Base-by-base conservation (phyloP, 441 rosid genomes). In the Erodium moschatum region DNA sequence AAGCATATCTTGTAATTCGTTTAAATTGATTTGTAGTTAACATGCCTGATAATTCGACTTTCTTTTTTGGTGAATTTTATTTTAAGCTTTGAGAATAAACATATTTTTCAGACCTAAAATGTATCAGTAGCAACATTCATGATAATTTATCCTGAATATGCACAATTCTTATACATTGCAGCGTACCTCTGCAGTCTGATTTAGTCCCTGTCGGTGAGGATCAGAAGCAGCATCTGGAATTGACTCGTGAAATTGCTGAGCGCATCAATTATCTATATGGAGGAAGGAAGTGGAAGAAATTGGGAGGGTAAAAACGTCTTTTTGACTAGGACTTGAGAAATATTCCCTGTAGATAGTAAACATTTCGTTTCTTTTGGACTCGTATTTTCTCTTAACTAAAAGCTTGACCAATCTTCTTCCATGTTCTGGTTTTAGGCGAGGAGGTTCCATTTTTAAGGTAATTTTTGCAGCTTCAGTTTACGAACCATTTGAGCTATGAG, bases 121-220 rank as follows among this genome's bases (percentile, higher is more conserved):
- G 8, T 56, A 6, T 9, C 10, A 40, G 44, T 40, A 40, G 44
- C 44, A 5, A 10, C 9, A 16, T 16, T 21, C 66, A 73, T 74
- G 76, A 69, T 75, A 62, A 29, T 65, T 65, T 69, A 63, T 64
- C 67, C 73, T 82, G 73, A 79, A 65, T 66, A 64, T 69, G 77
- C 70, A 66, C 46, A 69, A 76, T 75, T 72, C 89, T 85, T 77
- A 82, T 76, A 73, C 72, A 66, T 78, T 80, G 81, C 79, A 78
- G 79, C 81, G 67, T 87, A 80, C 77, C 65, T 79, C 73, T 85
- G 89, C 86, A 87, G 96, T 76, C 98, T 29, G 97, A 90, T 74
- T 85, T 86, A 75, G 97, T 91, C 64, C 98, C 97, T 48, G 97
- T 90, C 73, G 98, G 97, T 48, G 97, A 90, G 81, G 98, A 93